Base-by-base conservation (phyloP, 495 filamentous ascomycete species). In the Penicillium dipodomyicola region DNA sequence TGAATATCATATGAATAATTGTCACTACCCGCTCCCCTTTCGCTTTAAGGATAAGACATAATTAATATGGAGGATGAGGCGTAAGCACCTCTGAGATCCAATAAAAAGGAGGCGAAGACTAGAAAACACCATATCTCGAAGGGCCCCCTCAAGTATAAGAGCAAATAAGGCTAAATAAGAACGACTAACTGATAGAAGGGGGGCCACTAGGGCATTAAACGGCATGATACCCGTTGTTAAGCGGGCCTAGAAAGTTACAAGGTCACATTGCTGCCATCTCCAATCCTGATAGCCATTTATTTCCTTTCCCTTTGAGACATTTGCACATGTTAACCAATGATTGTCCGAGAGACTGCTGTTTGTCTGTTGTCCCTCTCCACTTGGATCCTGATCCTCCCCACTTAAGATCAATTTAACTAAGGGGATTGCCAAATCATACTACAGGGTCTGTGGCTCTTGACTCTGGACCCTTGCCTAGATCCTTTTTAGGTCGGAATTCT, bases 161-260 rank as follows among this genome's bases (percentile, higher is more conserved):
- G 9, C 29, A 30, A 30, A 11, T 30, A 14, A 33, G 30, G 30
- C 30, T 33, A 33, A 33, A 33, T 5, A 33, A 14, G 11, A 4
- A 25, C 23, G 23, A 30, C 41, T 15, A 23, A 44, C 3, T 23
- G 14, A n/a, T 22, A 45, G 12, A 19, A 19, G 9, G 56, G 56
- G 54, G 39, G 23, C 33, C 27, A 23, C 30, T 46, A 46, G 57
- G 62, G 64, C 54, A 67, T 25, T 25, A 59, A 51, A 44, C 55
- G 57, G 59, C 49, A 54, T 63, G 46, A 56, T 54, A 67, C 27
- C 66, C 66, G 66, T 62, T 40, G 64, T 66, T 68, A 68, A 48
- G 63, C 66, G 66, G 61, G 49, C 46, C 55, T 44, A 62, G 58
- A 69, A 69, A 69, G 52, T 67, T 69, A 65, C 66, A 65, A 56